Conservation (phyloP, 768 basidiomycete genomes). For the Hortiboletus flavorubellus region DNA sequence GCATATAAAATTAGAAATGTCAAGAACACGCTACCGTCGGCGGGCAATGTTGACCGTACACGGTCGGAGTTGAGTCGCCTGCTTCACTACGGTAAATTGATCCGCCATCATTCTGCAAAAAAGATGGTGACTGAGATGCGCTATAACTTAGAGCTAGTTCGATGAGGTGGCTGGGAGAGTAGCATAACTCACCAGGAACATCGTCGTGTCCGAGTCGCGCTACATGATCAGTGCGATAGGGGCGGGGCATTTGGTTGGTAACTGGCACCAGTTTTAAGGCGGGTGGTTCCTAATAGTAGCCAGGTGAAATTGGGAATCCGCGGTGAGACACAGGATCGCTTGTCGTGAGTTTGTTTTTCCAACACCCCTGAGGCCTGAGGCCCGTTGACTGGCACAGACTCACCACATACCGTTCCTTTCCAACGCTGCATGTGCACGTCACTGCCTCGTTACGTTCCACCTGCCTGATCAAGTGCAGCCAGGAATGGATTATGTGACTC, state of each 20-base stretch:
- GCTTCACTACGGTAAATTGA: too few relatives aligned
- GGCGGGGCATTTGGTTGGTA: neutral
- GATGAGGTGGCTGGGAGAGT: too few relatives aligned
- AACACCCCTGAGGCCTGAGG: neutral
- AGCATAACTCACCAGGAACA: too few relatives aligned
- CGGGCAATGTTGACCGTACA: conserved; percentile 3
- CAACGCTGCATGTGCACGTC: neutral
- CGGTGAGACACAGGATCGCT: neutral
- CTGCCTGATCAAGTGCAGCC: neutral
- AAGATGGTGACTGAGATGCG: too few relatives aligned
- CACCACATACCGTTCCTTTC: neutral
- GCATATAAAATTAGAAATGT: neutral
- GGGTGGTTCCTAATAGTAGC: neutral
- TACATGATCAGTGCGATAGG: neutral
- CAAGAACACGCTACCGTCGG: too few relatives aligned
- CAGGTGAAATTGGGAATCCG: neutral
- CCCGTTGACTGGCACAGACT: neutral
- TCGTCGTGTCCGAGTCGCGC: too few relatives aligned
- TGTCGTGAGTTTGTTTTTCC: neutral
- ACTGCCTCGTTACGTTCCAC: too few relatives aligned
- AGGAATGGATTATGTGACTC: too few relatives aligned
- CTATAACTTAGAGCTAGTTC: too few relatives aligned
- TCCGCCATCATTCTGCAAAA: too few relatives aligned
- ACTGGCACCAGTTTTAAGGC: neutral
- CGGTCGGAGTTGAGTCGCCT: too few relatives aligned